phyloP scores from a whole-genome alignment of 139 green algal genomes.

The Zygnema circumcarinatum region DNA sequence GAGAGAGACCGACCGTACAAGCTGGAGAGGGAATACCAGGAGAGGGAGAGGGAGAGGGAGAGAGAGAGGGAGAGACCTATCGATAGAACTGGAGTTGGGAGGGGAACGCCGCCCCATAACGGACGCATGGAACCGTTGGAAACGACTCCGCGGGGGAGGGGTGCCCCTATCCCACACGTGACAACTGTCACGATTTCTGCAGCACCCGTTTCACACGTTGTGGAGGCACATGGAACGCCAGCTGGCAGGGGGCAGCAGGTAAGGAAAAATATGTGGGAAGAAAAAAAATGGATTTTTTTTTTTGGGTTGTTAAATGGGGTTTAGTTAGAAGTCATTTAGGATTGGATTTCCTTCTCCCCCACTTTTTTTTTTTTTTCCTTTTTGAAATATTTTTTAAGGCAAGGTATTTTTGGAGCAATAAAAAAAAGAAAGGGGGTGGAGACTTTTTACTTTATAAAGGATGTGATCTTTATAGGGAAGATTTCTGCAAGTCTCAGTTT shows the following conservation, averaged over 20 bases:
- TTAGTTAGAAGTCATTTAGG: too few species aligned
- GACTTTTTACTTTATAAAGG: too few species aligned
- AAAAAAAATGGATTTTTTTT: too few species aligned
- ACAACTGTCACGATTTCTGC: neutral
- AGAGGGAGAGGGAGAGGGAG: slow-evolving; percentile 24
- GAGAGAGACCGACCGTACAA: slow-evolving; percentile 8
- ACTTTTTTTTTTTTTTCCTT: too few species aligned
- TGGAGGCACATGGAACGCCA: neutral
- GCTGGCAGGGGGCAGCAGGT: neutral
- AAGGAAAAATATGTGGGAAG: neutral
- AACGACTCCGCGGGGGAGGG: neutral
- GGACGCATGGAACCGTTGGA: neutral
- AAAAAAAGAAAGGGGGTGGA: too few species aligned
- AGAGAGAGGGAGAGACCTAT: slow-evolving; percentile 11
- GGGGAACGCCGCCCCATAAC: neutral
- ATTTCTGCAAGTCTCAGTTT: too few species aligned
- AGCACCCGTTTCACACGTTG: neutral
- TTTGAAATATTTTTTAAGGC: too few species aligned
- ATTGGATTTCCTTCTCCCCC: too few species aligned
- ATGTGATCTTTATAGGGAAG: too few species aligned
- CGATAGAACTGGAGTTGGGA: neutral
- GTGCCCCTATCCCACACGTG: neutral
- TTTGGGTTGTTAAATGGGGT: too few species aligned
- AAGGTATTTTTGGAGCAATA: too few species aligned
- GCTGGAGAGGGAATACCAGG: neutral